phyloP scores from a whole-genome alignment of 441 rosid species.

The Gossypium lobatum region DNA sequence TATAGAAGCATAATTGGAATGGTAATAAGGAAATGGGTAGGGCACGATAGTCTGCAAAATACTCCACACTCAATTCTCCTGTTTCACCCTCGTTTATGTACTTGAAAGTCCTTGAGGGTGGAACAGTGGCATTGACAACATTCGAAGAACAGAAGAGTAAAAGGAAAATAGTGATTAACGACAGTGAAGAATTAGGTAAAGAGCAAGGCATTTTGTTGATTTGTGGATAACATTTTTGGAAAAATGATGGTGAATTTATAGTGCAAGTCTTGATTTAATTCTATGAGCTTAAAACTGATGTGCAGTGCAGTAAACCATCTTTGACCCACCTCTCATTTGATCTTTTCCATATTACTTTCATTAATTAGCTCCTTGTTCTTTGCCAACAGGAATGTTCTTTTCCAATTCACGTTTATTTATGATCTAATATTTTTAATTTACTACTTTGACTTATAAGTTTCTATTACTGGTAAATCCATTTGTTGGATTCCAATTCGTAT shows the following conservation, averaged over 20 bases:
- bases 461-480: too few relatives aligned
- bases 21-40: slow-evolving; percentile 11
- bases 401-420: too few relatives aligned
- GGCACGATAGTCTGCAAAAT: background rate
- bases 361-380: too few relatives aligned
- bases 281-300: background rate
- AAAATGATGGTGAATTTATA: background rate
- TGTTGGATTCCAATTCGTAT: too few relatives aligned
- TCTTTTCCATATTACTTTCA: slow-evolving; percentile 14
- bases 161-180: background rate
- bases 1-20: slow-evolving; percentile 51
- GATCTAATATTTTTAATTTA: too few relatives aligned
- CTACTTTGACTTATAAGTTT: too few relatives aligned
- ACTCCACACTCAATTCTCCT: slow-evolving; percentile 4
- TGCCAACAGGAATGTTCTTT: too few relatives aligned
- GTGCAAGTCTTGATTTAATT: background rate
- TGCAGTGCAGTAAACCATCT: background rate
- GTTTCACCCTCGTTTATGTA: slow-evolving; percentile 2
- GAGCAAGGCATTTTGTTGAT: background rate
- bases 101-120: slow-evolving; percentile 7
- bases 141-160: background rate
- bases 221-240: background rate
- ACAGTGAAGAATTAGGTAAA: background rate
- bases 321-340: background rate
- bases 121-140: background rate